Percentiles rank a stretch among this genome's conserved stretches.
Evolutionary conservation across 108 stramenopile genomes (phyloP).

Genomic region (Fragilaria crotonensis): DNA sequence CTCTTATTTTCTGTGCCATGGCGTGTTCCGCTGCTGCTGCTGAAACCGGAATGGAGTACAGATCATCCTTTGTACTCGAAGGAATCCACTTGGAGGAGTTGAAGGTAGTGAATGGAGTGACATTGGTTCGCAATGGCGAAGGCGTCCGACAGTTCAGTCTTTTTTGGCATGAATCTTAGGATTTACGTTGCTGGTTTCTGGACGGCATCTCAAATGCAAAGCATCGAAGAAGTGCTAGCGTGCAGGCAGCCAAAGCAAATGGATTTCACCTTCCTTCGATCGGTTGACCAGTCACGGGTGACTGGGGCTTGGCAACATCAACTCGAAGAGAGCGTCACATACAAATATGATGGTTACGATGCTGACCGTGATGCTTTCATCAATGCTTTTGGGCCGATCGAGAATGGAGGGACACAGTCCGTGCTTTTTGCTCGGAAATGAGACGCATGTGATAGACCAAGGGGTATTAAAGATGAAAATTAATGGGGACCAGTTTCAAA

Average conservation of each 20-base stretch:
- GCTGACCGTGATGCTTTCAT: constrained; percentile 20
- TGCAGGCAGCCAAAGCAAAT: constrained; percentile 13
- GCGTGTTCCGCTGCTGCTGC: no score
- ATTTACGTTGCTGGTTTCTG: constrained; percentile 26
- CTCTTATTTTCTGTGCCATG: no score
- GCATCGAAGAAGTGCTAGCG: constrained; percentile 11
- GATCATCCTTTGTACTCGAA: no score
- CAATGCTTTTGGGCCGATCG: constrained; percentile 12
- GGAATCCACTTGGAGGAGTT: no score
- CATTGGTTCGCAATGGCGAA: constrained; percentile 21
- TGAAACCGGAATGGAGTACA: no score
- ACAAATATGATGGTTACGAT: constrained; percentile 27
- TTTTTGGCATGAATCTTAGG: constrained; percentile 20
- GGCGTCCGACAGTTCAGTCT: constrained; percentile 18
- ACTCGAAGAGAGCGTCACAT: constrained; percentile 24
- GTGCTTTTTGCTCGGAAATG: constrained; percentile 18
- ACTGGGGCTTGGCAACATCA: constrained; percentile 25
- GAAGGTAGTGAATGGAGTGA: constrained; percentile 17
- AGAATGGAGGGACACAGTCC: constrained; percentile 15
- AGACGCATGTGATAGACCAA: constrained; percentile 27
- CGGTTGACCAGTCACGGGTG: constrained; percentile 12
- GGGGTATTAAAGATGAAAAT: constrained; percentile 15
- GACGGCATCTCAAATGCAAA: constrained; percentile 5
- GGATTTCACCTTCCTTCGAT: constrained; percentile 24
- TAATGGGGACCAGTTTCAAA: constrained; percentile 19